These are phyloP conservation scores for Backusella tarrabulga DNA, from an alignment of 192 early-diverging fungal species.

Conservation along the genomic window DNA sequence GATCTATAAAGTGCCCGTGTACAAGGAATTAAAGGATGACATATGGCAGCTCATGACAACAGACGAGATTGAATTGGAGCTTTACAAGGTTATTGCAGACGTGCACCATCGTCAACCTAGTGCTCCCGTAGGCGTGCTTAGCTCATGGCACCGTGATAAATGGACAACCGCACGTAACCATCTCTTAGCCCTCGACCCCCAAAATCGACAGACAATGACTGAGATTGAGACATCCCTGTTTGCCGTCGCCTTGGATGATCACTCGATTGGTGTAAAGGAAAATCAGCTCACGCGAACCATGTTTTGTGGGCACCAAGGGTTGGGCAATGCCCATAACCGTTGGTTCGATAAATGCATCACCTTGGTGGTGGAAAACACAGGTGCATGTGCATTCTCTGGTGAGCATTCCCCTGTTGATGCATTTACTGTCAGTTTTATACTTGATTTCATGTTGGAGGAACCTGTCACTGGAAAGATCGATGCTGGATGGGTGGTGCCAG, in stretches of 20 bases:
- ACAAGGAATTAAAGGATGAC: conserved; percentile 51
- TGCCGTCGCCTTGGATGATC: conserved; percentile 75
- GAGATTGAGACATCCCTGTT: conserved; percentile 76
- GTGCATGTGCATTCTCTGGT: conserved; percentile 58
- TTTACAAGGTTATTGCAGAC: neutral
- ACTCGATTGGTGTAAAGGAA: conserved; percentile 35
- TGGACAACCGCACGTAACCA: conserved; percentile 75
- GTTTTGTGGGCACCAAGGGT: conserved; percentile 54
- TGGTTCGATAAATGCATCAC: conserved; percentile 89
- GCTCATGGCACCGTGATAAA: conserved; percentile 77
- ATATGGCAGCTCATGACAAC: conserved; percentile 51
- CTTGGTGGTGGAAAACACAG: conserved; percentile 72
- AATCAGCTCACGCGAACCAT: conserved; percentile 40
- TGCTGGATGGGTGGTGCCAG: neutral
- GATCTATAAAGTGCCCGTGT: conserved; percentile 71
- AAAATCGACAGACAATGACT: conserved; percentile 57
- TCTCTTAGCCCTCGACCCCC: conserved; percentile 56
- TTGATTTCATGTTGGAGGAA: conserved; percentile 21
- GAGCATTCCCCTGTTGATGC: conserved; percentile 44
- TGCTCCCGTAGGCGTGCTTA: conserved; percentile 65
- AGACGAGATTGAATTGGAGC: conserved; percentile 70
- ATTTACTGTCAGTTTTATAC: conserved; percentile 25
- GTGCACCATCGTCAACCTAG: conserved; percentile 32
- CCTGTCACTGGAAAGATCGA: neutral
- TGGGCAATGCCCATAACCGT: conserved; percentile 72